Conservation (phyloP, 306 rosid species). For the Hippophae rhamnoides region DNA sequence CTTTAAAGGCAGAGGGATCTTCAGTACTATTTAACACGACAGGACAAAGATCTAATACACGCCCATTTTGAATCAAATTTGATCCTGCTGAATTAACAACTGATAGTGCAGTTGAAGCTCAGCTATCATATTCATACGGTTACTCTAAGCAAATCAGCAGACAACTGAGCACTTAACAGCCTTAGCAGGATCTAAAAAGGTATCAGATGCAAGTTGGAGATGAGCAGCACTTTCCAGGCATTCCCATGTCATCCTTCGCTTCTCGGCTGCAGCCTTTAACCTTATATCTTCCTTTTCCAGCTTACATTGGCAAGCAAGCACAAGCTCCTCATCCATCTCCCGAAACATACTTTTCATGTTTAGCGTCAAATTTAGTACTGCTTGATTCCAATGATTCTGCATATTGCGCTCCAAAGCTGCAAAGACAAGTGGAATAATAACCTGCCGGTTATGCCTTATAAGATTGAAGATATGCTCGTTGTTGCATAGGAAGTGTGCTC, state of each 20-base stretch:
- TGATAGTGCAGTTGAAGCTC: no score
- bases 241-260: slow-evolving; percentile 71
- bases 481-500: slow-evolving; percentile 94
- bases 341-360: slow-evolving; percentile 61
- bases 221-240: slow-evolving; percentile 58
- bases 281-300: slow-evolving; percentile 55
- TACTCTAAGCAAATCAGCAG: slow-evolving; percentile 37
- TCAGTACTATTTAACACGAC: no score
- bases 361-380: slow-evolving; percentile 80
- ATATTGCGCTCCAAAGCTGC: slow-evolving; percentile 72
- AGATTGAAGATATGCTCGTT: slow-evolving; percentile 77
- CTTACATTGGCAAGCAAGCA: slow-evolving; percentile 57
- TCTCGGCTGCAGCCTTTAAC: slow-evolving; percentile 59
- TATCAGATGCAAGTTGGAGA: slow-evolving; percentile 31
- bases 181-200: slow-evolving; percentile 47
- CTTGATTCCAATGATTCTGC: slow-evolving; percentile 86
- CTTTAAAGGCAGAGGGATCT: no score
- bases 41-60: no score
- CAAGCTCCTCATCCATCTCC: slow-evolving; percentile 87
- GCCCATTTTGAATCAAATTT: no score
- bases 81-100: no score
- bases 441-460: slow-evolving; percentile 68
- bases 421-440: slow-evolving; percentile 72
- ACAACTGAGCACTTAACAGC: slow-evolving; percentile 69
- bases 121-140: not conserved